phyloP scores from a whole-genome alignment of 2,329 filamentous ascomycete genomes.

The Alternaria rosae region DNA sequence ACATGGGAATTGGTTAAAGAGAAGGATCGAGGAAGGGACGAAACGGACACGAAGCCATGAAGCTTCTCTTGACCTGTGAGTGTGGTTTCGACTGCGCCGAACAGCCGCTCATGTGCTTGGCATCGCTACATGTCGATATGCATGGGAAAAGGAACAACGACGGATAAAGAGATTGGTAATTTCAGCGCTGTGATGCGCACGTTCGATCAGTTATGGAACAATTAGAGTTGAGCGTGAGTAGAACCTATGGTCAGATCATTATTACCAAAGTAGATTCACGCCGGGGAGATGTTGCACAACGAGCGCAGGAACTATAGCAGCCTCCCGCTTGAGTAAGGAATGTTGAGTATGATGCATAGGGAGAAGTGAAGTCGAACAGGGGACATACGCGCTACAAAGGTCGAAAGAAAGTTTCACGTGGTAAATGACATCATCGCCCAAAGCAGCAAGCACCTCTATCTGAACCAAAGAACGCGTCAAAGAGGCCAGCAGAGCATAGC shows the following conservation, averaged over 20 bases:
- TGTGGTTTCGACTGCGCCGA: slow-evolving; percentile 16
- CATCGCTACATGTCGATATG: slow-evolving; percentile 7
- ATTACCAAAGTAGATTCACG: neutral
- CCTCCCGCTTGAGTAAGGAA: neutral
- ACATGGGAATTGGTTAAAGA: neutral
- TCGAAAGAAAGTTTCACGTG: slow-evolving; percentile 22
- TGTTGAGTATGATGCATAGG: too few relatives aligned
- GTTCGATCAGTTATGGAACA: neutral
- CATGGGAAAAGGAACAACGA: neutral
- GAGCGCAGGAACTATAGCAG: too few relatives aligned
- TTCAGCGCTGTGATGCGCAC: neutral
- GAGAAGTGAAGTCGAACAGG: neutral
- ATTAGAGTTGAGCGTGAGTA: neutral
- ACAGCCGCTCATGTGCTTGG: slow-evolving; percentile 15
- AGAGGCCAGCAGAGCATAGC: slow-evolving; percentile 10
- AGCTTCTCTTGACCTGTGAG: slow-evolving; percentile 3
- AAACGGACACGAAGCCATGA: neutral
- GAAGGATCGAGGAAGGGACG: neutral
- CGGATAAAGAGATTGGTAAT: neutral
- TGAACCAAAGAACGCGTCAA: slow-evolving; percentile 19
- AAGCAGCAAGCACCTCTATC: slow-evolving; percentile 28
- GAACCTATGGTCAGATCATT: neutral
- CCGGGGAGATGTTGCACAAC: neutral
- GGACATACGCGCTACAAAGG: neutral
- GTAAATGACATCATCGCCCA: slow-evolving; percentile 38